These are phyloP conservation scores for Nakaseomyces sp. DNA, from an alignment of 1,139 yeast genomes.

Conservation along the genomic window DNA sequence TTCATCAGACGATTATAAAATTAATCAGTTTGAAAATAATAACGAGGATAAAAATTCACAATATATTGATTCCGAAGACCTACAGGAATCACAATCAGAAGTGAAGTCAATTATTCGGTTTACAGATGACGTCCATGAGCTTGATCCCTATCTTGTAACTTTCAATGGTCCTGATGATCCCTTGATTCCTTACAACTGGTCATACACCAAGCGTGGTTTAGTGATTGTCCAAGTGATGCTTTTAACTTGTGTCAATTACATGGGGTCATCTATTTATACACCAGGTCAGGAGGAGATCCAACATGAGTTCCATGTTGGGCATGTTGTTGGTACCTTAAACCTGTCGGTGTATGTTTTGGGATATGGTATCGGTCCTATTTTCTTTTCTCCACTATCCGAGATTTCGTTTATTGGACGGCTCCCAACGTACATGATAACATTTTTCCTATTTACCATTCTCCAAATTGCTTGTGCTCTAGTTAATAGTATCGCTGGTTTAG, in stretches of 20 bases:
- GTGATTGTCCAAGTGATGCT: slow-evolving; percentile 37
- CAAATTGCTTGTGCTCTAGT: slow-evolving; percentile 55
- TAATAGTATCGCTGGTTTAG: slow-evolving; percentile 44
- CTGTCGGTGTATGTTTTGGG: slow-evolving; percentile 37
- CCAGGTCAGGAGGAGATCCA: slow-evolving; percentile 37
- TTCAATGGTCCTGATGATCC: slow-evolving; percentile 38
- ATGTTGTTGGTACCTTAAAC: slow-evolving; percentile 18
- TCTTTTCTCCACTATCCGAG: slow-evolving; percentile 50
- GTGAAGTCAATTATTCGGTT: not conserved
- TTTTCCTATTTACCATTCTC: slow-evolving; percentile 47
- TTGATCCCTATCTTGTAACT: slow-evolving; percentile 14
- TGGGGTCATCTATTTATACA: slow-evolving; percentile 54
- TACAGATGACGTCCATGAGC: too few relatives aligned
- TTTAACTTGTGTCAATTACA: slow-evolving; percentile 46
- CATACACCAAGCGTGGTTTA: slow-evolving; percentile 33
- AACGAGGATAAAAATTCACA: not conserved
- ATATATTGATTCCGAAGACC: not conserved
- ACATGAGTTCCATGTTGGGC: slow-evolving; percentile 17
- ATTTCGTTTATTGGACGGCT: slow-evolving; percentile 46
- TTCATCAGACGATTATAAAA: not conserved
- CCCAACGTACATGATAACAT: slow-evolving; percentile 42
- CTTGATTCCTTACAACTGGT: slow-evolving; percentile 53
- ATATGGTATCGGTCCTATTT: slow-evolving; percentile 48
- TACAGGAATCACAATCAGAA: not conserved
- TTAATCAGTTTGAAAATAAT: not conserved